These are phyloP conservation scores for Limnomonas spitsbergensis DNA, from an alignment of 139 green algal genomes.

Conservation along the genomic window DNA sequence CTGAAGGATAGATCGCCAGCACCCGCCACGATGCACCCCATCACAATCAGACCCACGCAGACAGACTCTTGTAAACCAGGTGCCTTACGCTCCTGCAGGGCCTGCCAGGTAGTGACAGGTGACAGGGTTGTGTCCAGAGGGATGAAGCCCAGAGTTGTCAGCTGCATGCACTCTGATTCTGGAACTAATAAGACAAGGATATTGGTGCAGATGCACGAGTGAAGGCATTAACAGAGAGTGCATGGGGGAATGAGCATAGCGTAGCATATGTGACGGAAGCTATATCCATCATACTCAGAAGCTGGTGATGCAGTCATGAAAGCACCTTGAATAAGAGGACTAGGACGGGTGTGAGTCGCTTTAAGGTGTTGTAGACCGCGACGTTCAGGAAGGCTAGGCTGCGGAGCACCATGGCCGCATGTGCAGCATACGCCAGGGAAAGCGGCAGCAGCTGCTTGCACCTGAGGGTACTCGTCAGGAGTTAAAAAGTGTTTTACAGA, in stretches of 20 bases:
- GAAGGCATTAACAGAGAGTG: too few relatives aligned
- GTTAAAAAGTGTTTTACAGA: not conserved
- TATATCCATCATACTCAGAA: too few relatives aligned
- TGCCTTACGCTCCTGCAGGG: conserved; percentile 14
- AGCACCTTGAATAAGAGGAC: conserved; percentile 55
- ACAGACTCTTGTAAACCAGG: conserved; percentile 27
- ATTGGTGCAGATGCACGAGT: too few relatives aligned
- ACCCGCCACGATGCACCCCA: conserved; percentile 58
- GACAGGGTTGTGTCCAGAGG: too few relatives aligned
- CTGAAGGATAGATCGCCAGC: conserved; percentile 35
- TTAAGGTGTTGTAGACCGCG: conserved; percentile 59
- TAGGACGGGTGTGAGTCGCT: conserved; percentile 60
- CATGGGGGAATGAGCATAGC: too few relatives aligned
- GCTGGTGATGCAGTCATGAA: too few relatives aligned
- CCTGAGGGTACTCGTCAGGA: not conserved
- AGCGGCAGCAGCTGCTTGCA: conserved; percentile 11
- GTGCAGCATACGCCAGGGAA: conserved; percentile 1
- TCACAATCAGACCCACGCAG: conserved; percentile 53
- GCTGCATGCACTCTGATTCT: too few relatives aligned
- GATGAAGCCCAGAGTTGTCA: too few relatives aligned
- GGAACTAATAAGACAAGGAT: too few relatives aligned
- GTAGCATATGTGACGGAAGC: not conserved
- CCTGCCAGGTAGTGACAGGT: conserved; percentile 13
- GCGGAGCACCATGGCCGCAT: conserved; percentile 10
- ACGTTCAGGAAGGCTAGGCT: conserved; percentile 14